Percentiles rank a stretch among this genome's conserved stretches.
These are phyloP conservation scores for Mariannaea sp. DNA, from an alignment of 2,329 filamentous ascomycete species.

Conservation along the genomic window DNA sequence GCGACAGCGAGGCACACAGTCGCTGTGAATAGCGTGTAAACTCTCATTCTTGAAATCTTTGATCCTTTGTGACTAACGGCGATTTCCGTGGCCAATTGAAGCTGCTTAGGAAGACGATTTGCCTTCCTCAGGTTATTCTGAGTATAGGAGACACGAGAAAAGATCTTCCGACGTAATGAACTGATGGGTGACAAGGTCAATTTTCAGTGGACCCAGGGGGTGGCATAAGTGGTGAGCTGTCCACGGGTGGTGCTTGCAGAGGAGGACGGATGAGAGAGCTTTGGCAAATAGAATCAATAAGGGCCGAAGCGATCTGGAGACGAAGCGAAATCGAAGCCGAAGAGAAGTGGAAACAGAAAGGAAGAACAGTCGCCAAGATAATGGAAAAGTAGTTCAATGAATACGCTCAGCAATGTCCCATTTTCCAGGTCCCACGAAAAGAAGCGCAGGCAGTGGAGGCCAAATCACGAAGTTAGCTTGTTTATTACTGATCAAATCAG, in stretches of 20 bases:
- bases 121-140: not conserved
- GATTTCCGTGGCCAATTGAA: not conserved
- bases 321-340: not conserved
- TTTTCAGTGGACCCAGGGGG: not conserved
- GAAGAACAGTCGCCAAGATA: too few species aligned
- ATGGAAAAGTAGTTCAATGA: too few species aligned
- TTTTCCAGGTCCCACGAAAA: not conserved
- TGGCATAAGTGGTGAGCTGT: too few species aligned
- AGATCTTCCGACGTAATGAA: too few species aligned
- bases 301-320: not conserved
- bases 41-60: slow-evolving; percentile 7
- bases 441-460: slow-evolving; percentile 9
- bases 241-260: too few species aligned
- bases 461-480: not conserved
- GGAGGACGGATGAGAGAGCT: not conserved
- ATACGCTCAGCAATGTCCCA: too few species aligned
- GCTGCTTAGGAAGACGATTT: not conserved
- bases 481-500: too few species aligned
- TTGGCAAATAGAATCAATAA: not conserved
- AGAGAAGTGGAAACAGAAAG: not conserved
- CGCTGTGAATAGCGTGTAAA: not conserved
- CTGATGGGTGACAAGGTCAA: not conserved
- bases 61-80: not conserved
- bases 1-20: slow-evolving; percentile 9
- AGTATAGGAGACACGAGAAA: too few species aligned